Conservation (phyloP, 1,284 basidiomycete genomes). For the Ustilago loliicola region DNA sequence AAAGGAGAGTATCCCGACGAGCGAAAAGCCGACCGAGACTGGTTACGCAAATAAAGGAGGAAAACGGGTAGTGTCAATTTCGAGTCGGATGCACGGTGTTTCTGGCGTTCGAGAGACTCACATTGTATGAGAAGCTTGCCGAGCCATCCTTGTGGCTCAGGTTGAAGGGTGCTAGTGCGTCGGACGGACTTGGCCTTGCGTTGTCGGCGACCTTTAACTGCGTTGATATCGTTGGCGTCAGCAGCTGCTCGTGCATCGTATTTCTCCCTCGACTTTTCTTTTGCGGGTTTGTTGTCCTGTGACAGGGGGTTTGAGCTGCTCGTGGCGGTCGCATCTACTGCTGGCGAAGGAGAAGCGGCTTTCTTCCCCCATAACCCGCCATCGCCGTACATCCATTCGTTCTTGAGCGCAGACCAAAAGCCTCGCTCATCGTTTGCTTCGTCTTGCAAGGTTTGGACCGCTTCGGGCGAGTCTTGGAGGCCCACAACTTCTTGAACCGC, state of each 20-base stretch:
- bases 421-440: slow-evolving; percentile 15
- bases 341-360: background rate
- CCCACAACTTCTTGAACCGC: slow-evolving; percentile 38
- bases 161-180: background rate
- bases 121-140: slow-evolving; percentile 43
- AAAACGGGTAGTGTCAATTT: background rate
- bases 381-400: slow-evolving; percentile 56
- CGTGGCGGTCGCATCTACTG: background rate
- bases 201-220: slow-evolving; percentile 16
- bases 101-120: slow-evolving; percentile 10
- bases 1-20: slow-evolving; percentile 56
- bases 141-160: slow-evolving; percentile 28
- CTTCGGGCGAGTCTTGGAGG: slow-evolving; percentile 11
- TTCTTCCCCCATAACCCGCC: slow-evolving; percentile 41
- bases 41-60: background rate
- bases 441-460: background rate
- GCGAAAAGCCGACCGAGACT: slow-evolving; percentile 57
- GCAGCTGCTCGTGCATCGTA: slow-evolving; percentile 44
- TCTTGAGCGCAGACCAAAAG: slow-evolving; percentile 46
- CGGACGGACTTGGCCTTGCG: slow-evolving; percentile 10
- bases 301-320: background rate
- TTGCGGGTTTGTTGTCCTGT: background rate
- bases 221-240: slow-evolving; percentile 9
- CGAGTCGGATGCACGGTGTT: background rate
- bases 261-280: slow-evolving; percentile 10